These are phyloP conservation scores for Hypsizygus marmoreus DNA, from an alignment of 768 basidiomycete genomes.

Conservation along the genomic window DNA sequence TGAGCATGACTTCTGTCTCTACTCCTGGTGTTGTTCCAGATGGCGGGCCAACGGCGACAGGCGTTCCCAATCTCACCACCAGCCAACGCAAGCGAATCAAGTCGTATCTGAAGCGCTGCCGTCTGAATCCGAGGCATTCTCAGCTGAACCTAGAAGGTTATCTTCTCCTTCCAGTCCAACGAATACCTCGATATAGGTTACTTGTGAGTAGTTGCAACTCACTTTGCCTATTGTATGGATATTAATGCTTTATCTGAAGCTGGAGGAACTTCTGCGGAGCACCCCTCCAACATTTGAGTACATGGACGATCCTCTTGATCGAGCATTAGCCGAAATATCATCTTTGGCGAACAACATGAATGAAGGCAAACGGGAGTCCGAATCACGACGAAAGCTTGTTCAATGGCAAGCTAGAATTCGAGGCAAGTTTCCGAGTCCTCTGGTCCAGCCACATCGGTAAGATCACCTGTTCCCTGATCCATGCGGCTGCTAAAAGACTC, in stretches of 20 bases:
- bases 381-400: conserved; percentile 88
- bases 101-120: conserved; percentile 86
- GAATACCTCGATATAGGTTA: conserved; percentile 95
- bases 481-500: conserved; percentile 12
- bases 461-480: conserved; percentile 19
- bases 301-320: conserved; percentile 81
- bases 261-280: conserved; percentile 83
- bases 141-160: conserved; percentile 95
- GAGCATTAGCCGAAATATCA: conserved; percentile 85
- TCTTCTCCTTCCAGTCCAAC: conserved; percentile 90
- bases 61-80: conserved; percentile 62
- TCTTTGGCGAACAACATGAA: conserved; percentile 94
- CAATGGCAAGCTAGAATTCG: conserved; percentile 89
- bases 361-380: conserved; percentile 95
- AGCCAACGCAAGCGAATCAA: conserved; percentile 89
- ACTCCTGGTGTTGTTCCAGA: conserved; percentile 44
- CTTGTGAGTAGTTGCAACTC: conserved; percentile 57
- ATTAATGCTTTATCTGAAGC: conserved; percentile 41
- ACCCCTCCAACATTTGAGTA: conserved; percentile 81
- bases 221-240: conserved; percentile 1
- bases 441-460: conserved; percentile 96
- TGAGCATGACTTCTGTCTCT: conserved; percentile 55
- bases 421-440: conserved; percentile 92
- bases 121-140: conserved; percentile 85
- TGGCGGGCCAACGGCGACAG: conserved; percentile 37